A percentile compares a stretch with the other conserved stretches of the same genome.
Evolutionary conservation across 2,329 filamentous ascomycete genomes (phyloP).

Genomic region (Fusarium tanahbumbuense): DNA sequence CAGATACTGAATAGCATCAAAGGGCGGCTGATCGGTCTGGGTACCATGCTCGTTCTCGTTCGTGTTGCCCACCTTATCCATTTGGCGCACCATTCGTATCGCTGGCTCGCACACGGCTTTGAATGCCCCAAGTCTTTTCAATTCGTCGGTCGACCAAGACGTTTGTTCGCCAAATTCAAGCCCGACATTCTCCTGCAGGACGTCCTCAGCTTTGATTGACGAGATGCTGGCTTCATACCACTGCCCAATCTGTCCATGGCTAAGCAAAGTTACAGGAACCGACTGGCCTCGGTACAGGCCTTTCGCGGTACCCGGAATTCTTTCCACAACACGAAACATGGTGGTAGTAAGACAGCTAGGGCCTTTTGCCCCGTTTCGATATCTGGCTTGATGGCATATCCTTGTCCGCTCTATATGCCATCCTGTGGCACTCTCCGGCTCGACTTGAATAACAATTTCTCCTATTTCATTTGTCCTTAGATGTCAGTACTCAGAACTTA

Average conservation of each 20-base stretch:
- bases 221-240: slow-evolving; percentile 49
- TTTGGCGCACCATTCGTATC: slow-evolving; percentile 47
- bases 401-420: slow-evolving; percentile 32
- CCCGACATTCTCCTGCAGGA: slow-evolving; percentile 43
- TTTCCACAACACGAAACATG: slow-evolving; percentile 38
- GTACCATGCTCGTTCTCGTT: slow-evolving; percentile 45
- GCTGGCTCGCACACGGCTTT: slow-evolving; percentile 46
- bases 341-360: slow-evolving; percentile 41
- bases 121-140: slow-evolving; percentile 41
- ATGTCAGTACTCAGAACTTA: slow-evolving; percentile 9
- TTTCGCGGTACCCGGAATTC: background rate
- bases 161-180: slow-evolving; percentile 46
- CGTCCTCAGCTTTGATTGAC: slow-evolving; percentile 33
- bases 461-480: slow-evolving; percentile 29
- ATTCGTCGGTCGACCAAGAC: slow-evolving; percentile 41
- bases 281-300: slow-evolving; percentile 24
- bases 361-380: slow-evolving; percentile 17
- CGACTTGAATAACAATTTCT: slow-evolving; percentile 33
- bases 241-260: slow-evolving; percentile 19
- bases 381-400: slow-evolving; percentile 42
- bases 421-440: background rate
- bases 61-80: slow-evolving; percentile 48
- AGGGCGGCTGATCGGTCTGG: slow-evolving; percentile 7
- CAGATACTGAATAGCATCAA: slow-evolving; percentile 14
- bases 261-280: slow-evolving; percentile 8